Conservation (phyloP, 257 asterid genomes). For the Verbascum thapsus region DNA sequence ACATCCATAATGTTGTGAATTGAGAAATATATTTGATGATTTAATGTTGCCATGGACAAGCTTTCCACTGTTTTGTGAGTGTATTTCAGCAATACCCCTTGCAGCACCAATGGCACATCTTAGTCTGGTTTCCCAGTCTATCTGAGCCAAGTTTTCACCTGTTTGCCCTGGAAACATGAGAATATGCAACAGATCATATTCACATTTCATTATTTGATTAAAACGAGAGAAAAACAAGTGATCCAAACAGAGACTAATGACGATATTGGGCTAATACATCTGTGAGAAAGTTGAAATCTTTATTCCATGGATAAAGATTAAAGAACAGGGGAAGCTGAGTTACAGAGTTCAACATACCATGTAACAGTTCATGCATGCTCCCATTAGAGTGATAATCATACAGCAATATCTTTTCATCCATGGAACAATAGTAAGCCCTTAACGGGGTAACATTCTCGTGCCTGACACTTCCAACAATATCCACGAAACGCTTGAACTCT, state of each 20-base stretch:
- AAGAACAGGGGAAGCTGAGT: too few relatives aligned
- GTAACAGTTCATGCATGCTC: constrained; percentile 14
- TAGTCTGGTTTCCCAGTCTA: constrained; percentile 32
- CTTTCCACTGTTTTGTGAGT: constrained; percentile 16
- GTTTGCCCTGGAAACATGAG: constrained; percentile 27
- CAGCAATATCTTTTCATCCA: neutral
- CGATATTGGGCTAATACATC: too few relatives aligned
- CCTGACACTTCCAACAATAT: constrained; percentile 1
- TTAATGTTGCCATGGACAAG: constrained; percentile 41
- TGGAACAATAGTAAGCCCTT: neutral
- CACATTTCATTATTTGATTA: neutral
- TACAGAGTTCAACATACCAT: constrained; percentile 3
- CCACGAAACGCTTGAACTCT: neutral
- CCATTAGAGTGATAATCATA: constrained; percentile 8
- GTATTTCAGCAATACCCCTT: constrained; percentile 32
- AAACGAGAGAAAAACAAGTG: neutral
- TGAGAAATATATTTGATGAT: constrained; percentile 34
- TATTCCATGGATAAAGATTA: too few relatives aligned
- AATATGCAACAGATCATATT: neutral
- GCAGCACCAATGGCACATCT: constrained; percentile 37
- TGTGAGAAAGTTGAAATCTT: too few relatives aligned
- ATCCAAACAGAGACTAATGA: too few relatives aligned
- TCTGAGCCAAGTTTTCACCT: neutral
- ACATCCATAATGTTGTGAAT: constrained; percentile 17
- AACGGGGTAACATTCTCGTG: neutral